These are phyloP conservation scores for Oryza nivara DNA, from an alignment of 176 grass and related monocot genomes.

Conservation along the genomic window DNA sequence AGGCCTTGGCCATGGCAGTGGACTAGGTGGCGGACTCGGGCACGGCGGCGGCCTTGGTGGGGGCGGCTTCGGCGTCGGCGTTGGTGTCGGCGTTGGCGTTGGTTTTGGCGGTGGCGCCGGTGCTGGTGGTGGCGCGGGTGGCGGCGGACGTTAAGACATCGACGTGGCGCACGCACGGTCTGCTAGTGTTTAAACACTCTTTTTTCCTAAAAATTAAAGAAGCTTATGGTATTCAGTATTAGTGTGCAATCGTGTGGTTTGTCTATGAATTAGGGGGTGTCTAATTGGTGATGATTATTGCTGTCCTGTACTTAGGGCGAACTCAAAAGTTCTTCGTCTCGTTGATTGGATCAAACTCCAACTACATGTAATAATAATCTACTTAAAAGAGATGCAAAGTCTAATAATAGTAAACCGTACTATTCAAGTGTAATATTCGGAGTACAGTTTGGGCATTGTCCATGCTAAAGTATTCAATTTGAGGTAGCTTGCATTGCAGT, in stretches of 20 bases:
- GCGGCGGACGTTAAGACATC: slow-evolving; percentile 15
- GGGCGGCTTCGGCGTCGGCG: slow-evolving; percentile 3
- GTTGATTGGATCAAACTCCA: neutral
- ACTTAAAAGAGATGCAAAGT: neutral
- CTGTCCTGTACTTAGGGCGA: neutral
- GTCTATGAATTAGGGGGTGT: neutral
- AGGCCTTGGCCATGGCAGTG: neutral
- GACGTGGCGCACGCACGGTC: neutral
- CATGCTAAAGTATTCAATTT: too few relatives aligned
- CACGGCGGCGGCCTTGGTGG: slow-evolving; percentile 1
- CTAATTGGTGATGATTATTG: neutral
- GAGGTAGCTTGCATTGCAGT: too few relatives aligned
- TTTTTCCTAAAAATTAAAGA: neutral
- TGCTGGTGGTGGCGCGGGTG: slow-evolving; percentile 28
- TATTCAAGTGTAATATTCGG: neutral
- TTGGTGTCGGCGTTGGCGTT: slow-evolving; percentile 34
- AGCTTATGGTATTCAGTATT: neutral
- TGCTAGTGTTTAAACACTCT: neutral
- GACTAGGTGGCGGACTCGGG: neutral
- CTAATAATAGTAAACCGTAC: neutral
- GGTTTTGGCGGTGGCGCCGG: neutral
- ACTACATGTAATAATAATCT: neutral
- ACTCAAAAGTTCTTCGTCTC: neutral
- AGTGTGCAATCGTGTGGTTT: neutral
- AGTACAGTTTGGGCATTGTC: neutral